phyloP scores from a whole-genome alignment of 208 protist genomes.

The Leishmania major region DNA sequence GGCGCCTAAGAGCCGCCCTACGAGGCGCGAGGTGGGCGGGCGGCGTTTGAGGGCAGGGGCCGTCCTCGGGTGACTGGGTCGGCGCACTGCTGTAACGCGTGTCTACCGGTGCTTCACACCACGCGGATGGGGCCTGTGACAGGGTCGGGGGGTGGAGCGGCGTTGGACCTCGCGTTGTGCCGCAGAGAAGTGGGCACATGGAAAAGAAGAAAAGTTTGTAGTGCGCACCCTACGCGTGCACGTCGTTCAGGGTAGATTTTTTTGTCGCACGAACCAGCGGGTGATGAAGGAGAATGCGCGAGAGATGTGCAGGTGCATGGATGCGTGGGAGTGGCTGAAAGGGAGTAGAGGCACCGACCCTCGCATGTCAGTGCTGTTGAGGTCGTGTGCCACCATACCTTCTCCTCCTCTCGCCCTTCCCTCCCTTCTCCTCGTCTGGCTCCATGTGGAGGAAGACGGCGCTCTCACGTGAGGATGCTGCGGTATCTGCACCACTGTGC shows the following conservation, averaged over 20 bases:
- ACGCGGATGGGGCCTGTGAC: not conserved
- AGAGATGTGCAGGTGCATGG: not conserved
- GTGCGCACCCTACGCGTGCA: not conserved
- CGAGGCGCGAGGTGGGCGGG: not conserved
- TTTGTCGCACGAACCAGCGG: not conserved
- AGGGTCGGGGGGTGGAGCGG: not conserved
- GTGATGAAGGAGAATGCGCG: not conserved
- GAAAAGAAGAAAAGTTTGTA: not conserved
- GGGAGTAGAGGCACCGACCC: not conserved
- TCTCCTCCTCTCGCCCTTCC: not conserved
- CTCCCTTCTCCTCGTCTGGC: not conserved
- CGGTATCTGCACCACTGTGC: not conserved
- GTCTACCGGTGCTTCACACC: not conserved
- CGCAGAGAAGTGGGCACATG: not conserved
- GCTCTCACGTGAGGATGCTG: not conserved
- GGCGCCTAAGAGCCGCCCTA: not conserved
- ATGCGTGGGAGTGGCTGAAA: not conserved
- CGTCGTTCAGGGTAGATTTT: not conserved
- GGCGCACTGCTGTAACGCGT: not conserved
- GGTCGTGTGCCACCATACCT: not conserved
- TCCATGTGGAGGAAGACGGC: no score
- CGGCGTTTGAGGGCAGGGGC: not conserved
- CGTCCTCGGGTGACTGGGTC: not conserved
- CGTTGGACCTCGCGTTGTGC: not conserved
- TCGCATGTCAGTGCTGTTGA: not conserved